Conservation (phyloP, 1,284 basidiomycete genomes). For the Apiotrichum sp. region DNA sequence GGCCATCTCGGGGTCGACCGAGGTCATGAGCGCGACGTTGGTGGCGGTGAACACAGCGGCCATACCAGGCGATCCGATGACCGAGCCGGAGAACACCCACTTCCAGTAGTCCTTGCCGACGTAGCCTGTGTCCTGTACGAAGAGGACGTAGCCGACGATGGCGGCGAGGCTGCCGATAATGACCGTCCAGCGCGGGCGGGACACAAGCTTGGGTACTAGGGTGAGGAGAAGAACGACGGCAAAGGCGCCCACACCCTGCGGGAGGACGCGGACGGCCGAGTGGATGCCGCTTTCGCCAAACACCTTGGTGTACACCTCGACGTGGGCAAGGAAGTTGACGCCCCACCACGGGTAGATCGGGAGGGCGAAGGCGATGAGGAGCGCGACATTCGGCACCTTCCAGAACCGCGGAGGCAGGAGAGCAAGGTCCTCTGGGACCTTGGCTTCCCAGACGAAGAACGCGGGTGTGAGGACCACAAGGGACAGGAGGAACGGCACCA, state of each 20-base stretch:
- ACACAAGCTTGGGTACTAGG: conserved; percentile 14
- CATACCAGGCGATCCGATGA: conserved; percentile 29
- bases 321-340: conserved; percentile 17
- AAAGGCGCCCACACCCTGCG: conserved; percentile 22
- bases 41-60: conserved; percentile 22
- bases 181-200: conserved; percentile 25
- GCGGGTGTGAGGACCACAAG: conserved; percentile 34
- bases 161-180: conserved; percentile 21
- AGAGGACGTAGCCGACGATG: conserved; percentile 25
- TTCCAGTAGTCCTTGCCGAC: conserved; percentile 36
- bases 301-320: conserved; percentile 21
- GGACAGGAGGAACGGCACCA: conserved; percentile 41
- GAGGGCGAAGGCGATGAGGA: conserved; percentile 33
- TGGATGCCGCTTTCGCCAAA: conserved; percentile 23
- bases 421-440: conserved; percentile 30
- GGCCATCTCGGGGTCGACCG: conserved; percentile 29
- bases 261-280: conserved; percentile 29
- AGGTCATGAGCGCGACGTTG: conserved; percentile 35
- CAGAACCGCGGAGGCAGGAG: conserved; percentile 36
- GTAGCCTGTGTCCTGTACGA: conserved; percentile 20
- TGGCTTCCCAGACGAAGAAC: conserved; percentile 34
- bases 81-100: conserved; percentile 31
- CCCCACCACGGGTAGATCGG: conserved; percentile 40
- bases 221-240: conserved; percentile 12
- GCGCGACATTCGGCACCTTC: conserved; percentile 39